These are phyloP conservation scores for Aspergillus bertholletiae DNA, from an alignment of 495 filamentous ascomycete genomes.

Conservation along the genomic window DNA sequence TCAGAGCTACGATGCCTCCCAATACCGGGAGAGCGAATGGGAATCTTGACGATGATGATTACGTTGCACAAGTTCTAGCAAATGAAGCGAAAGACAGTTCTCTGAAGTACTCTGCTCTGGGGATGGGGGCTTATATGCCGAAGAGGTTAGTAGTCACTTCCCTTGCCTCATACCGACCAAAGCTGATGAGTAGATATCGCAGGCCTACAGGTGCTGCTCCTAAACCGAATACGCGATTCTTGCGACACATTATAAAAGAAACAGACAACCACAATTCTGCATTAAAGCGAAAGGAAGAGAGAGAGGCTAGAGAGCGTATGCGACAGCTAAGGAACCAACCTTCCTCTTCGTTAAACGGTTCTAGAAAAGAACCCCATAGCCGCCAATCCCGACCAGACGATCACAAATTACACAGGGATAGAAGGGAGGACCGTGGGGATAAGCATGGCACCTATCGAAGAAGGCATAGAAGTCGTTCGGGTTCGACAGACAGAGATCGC, in stretches of 20 bases:
- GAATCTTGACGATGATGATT: conserved; percentile 60
- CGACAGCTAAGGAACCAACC: conserved; percentile 42
- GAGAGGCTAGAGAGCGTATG: conserved; percentile 56
- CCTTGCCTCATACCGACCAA: neutral
- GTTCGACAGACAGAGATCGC: conserved; percentile 26
- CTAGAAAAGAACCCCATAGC: conserved; percentile 16
- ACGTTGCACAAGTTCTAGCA: conserved; percentile 68
- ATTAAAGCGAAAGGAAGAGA: conserved; percentile 75
- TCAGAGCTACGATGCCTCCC: conserved; percentile 15
- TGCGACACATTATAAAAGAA: conserved; percentile 83
- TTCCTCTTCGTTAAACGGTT: conserved; percentile 27
- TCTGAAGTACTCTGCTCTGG: conserved; percentile 69
- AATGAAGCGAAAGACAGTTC: conserved; percentile 68
- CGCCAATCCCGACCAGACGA: conserved; percentile 8
- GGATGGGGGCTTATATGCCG: conserved; percentile 66
- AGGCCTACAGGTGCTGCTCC: conserved; percentile 63
- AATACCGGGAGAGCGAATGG: conserved; percentile 18
- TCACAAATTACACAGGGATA: conserved; percentile 13
- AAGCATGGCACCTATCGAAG: conserved; percentile 24
- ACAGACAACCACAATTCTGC: conserved; percentile 89
- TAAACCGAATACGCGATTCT: conserved; percentile 87
- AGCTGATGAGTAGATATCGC: conserved; percentile 9
- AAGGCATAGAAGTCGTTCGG: conserved; percentile 27
- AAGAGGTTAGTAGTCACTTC: conserved; percentile 54
- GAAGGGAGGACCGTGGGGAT: conserved; percentile 13